A percentile compares a stretch with the other conserved stretches of the same genome.
phyloP scores from a whole-genome alignment of 2,329 filamentous ascomycete genomes.

The Diaporthe sp. region DNA sequence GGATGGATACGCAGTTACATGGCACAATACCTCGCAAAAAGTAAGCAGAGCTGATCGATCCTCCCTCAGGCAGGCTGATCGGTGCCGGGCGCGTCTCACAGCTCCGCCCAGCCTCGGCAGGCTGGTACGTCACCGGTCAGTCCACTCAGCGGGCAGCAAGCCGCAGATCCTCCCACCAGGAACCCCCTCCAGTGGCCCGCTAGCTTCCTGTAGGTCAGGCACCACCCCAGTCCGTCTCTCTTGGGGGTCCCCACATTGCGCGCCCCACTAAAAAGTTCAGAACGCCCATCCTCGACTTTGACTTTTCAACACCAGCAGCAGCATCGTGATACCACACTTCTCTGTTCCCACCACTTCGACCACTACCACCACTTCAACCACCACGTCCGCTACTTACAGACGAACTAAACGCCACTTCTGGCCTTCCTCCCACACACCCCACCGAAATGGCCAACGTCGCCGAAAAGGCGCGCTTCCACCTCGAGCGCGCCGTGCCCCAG shows the following conservation, averaged over 20 bases:
- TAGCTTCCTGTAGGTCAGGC: slow-evolving; percentile 6
- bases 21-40: background rate
- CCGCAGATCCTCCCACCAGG: slow-evolving; percentile 23
- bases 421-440: background rate
- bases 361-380: slow-evolving; percentile 5
- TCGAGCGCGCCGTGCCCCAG: slow-evolving; percentile 93
- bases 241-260: background rate
- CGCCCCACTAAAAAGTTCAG: slow-evolving; percentile 34
- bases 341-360: background rate
- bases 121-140: slow-evolving; percentile 12
- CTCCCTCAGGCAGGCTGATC: background rate
- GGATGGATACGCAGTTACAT: slow-evolving; percentile 1
- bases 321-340: background rate
- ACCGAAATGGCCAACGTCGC: slow-evolving; percentile 81
- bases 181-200: background rate
- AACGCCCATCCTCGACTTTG: slow-evolving; percentile 9
- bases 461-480: slow-evolving; percentile 95
- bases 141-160: slow-evolving; percentile 3
- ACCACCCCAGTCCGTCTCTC: background rate
- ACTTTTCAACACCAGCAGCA: slow-evolving; percentile 28
- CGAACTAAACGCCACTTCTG: background rate
- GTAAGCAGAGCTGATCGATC: slow-evolving; percentile 18
- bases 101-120: slow-evolving; percentile 30
- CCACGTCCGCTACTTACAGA: background rate
- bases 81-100: slow-evolving; percentile 15